Evolutionary conservation across 2,329 filamentous ascomycete genomes (phyloP).

Genomic region (Fusarium sp.): DNA sequence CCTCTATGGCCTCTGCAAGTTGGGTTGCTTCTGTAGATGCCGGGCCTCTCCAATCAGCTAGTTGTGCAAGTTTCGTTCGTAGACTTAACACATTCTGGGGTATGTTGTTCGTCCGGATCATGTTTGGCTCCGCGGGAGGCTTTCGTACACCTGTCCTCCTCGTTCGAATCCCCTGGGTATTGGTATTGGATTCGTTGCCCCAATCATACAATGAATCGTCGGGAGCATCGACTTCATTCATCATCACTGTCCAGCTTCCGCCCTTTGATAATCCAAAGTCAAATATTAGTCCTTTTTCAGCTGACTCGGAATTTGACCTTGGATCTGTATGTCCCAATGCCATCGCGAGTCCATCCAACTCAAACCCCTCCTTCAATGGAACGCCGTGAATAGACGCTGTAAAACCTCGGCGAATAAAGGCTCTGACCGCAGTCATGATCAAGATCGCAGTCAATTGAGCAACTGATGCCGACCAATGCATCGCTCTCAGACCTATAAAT

Average conservation of each 20-base stretch:
- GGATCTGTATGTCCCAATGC: not conserved
- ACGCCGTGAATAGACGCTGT: fast-evolving
- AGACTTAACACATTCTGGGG: not conserved
- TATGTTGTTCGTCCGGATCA: too few species aligned
- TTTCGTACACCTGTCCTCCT: too few species aligned
- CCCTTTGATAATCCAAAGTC: not conserved
- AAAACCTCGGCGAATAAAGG: not conserved
- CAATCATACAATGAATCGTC: too few species aligned
- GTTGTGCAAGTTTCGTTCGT: not conserved
- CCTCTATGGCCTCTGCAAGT: not conserved
- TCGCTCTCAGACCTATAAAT: slow-evolving; percentile 13
- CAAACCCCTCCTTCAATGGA: not conserved
- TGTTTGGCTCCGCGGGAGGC: too few species aligned
- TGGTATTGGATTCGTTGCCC: too few species aligned
- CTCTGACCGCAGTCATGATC: slow-evolving; percentile 1
- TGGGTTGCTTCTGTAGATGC: not conserved
- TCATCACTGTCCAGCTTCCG: not conserved
- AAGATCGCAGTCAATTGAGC: not conserved
- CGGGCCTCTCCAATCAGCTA: not conserved
- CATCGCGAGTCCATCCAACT: slow-evolving; percentile 7
- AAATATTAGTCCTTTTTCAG: too few species aligned
- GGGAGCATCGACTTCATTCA: not conserved
- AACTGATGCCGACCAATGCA: slow-evolving; percentile 15
- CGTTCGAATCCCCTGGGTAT: too few species aligned
- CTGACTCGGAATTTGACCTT: not conserved